Evolutionary conservation across 1,284 basidiomycete species (phyloP).

Genomic region (Coniferiporia weirii): DNA sequence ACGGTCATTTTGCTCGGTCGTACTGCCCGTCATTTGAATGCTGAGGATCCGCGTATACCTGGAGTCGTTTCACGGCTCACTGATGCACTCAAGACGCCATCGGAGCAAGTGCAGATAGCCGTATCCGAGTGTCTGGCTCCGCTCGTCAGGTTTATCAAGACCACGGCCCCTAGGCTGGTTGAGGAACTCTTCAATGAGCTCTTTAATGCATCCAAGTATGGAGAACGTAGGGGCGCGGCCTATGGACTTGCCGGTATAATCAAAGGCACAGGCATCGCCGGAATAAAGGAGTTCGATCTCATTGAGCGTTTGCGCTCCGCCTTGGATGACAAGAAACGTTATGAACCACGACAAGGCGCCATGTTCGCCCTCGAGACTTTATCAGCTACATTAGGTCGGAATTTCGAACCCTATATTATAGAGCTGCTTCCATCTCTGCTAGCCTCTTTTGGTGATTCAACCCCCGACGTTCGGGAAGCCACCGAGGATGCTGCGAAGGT

Average conservation of each 20-base stretch:
- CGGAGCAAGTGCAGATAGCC: conserved; percentile 95
- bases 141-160: conserved; percentile 70
- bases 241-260: conserved; percentile 94
- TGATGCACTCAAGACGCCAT: conserved; percentile 89
- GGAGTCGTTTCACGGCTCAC: conserved; percentile 88
- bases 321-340: conserved; percentile 86
- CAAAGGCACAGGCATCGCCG: conserved; percentile 83
- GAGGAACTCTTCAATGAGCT: conserved; percentile 76
- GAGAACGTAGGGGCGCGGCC: conserved; percentile 87
- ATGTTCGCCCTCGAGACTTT: conserved; percentile 96
- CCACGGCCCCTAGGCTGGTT: conserved; percentile 64
- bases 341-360: conserved; percentile 87
- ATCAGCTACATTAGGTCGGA: conserved; percentile 77
- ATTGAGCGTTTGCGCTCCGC: conserved; percentile 73
- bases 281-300: conserved; percentile 82
- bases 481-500: conserved; percentile 90
- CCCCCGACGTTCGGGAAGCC: conserved; percentile 89
- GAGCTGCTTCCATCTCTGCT: conserved; percentile 85
- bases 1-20: conserved; percentile 94
- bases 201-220: conserved; percentile 81
- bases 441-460: conserved; percentile 85
- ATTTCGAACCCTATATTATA: conserved; percentile 94
- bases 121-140: conserved; percentile 94
- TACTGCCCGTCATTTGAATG: conserved; percentile 83
- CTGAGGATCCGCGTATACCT: conserved; percentile 72